phyloP scores from a whole-genome alignment of 495 filamentous ascomycete species.

The Neurospora sp. region DNA sequence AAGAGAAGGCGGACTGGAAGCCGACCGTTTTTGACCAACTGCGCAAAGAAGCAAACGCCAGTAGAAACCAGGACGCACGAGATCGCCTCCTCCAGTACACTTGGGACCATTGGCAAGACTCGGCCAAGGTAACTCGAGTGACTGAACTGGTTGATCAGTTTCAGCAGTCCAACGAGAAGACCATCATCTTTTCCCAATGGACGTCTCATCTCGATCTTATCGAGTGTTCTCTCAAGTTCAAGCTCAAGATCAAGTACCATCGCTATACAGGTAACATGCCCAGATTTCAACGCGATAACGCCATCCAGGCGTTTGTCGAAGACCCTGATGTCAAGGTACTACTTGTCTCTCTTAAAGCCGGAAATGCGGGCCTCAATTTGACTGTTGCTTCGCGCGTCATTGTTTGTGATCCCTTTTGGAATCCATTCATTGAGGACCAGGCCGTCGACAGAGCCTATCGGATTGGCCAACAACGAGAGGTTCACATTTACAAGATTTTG shows the following conservation, averaged over 20 bases:
- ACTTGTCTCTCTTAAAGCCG: slow-evolving; percentile 82
- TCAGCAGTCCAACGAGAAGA: slow-evolving; percentile 53
- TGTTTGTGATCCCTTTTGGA: slow-evolving; percentile 94
- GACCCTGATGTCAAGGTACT: slow-evolving; percentile 59
- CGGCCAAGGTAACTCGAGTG: slow-evolving; percentile 70
- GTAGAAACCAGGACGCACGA: slow-evolving; percentile 50
- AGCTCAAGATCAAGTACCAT: slow-evolving; percentile 45
- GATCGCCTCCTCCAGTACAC: slow-evolving; percentile 54
- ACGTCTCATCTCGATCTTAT: slow-evolving; percentile 87
- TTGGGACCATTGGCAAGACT: slow-evolving; percentile 57
- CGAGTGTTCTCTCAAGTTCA: slow-evolving; percentile 69
- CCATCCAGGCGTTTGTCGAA: slow-evolving; percentile 65
- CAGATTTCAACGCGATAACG: slow-evolving; percentile 52
- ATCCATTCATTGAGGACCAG: slow-evolving; percentile 90
- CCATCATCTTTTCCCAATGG: slow-evolving; percentile 89
- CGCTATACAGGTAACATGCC: slow-evolving; percentile 88
- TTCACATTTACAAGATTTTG: slow-evolving; percentile 73
- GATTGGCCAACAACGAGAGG: slow-evolving; percentile 67
- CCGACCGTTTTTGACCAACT: slow-evolving; percentile 16
- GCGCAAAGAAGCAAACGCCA: slow-evolving; percentile 40
- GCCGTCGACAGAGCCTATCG: slow-evolving; percentile 90
- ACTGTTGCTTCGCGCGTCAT: slow-evolving; percentile 81
- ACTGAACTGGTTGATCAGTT: slow-evolving; percentile 51
- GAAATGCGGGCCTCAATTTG: slow-evolving; percentile 86
- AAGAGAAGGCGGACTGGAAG: neutral